Conservation (phyloP, 1,284 basidiomycete species). For the Sporisorium sorghi region DNA sequence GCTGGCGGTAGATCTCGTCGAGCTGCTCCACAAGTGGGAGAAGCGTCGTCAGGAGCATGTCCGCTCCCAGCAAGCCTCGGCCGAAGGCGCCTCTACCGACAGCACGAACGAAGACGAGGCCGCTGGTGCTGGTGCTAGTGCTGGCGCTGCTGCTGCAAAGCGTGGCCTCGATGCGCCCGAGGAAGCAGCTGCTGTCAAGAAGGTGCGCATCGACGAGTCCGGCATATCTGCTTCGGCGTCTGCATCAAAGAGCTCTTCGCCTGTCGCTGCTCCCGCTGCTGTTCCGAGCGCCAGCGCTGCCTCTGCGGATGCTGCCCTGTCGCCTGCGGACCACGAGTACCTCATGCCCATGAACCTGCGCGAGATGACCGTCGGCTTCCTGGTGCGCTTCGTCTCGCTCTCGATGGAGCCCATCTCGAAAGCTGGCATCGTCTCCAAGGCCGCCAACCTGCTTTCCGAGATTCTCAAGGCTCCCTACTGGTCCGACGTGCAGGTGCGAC, state of each 20-base stretch:
- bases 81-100: slow-evolving; percentile 11
- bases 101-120: slow-evolving; percentile 16
- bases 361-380: slow-evolving; percentile 83
- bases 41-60: slow-evolving; percentile 70
- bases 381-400: slow-evolving; percentile 85
- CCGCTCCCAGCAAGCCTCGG: slow-evolving; percentile 33
- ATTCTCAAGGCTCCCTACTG: slow-evolving; percentile 86
- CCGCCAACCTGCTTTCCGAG: slow-evolving; percentile 82
- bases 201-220: slow-evolving; percentile 71
- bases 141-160: slow-evolving; percentile 29
- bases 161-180: slow-evolving; percentile 32
- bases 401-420: slow-evolving; percentile 78
- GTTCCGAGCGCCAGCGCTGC: neutral
- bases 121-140: slow-evolving; percentile 8
- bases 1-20: slow-evolving; percentile 70
- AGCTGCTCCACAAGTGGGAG: slow-evolving; percentile 71
- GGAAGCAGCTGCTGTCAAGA: slow-evolving; percentile 68
- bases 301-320: slow-evolving; percentile 13
- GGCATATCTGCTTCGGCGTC: slow-evolving; percentile 64
- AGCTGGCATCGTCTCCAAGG: slow-evolving; percentile 79
- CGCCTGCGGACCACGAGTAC: slow-evolving; percentile 56
- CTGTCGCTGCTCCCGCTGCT: slow-evolving; percentile 22
- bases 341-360: slow-evolving; percentile 61
- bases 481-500: slow-evolving; percentile 92
- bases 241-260: slow-evolving; percentile 67